phyloP scores from a whole-genome alignment of 2,329 filamentous ascomycete genomes.

The Ambrosiella cleistominuta region DNA sequence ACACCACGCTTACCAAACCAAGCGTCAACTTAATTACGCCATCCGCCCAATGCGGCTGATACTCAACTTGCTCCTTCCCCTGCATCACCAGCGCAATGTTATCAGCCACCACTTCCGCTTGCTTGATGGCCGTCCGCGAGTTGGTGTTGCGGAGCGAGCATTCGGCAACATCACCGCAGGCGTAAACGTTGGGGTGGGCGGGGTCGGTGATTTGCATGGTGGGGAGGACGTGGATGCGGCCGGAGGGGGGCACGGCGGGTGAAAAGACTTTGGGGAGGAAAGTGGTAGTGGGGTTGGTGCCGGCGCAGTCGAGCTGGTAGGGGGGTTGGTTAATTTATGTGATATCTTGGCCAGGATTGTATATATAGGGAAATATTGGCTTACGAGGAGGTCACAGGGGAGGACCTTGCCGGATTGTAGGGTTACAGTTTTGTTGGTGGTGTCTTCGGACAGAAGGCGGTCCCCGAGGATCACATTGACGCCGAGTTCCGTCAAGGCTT shows the following conservation, averaged over 20 bases:
- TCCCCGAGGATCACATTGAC: constrained; percentile 35
- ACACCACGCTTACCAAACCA: constrained; percentile 26
- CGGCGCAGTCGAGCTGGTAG: constrained; percentile 38
- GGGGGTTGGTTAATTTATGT: constrained; percentile 7
- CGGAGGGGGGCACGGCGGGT: constrained; percentile 28
- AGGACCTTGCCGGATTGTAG: constrained; percentile 28
- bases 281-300: constrained; percentile 38
- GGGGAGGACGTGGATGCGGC: constrained; percentile 34
- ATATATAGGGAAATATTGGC: constrained; percentile 13
- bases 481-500: constrained; percentile 28
- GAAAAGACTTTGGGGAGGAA: constrained; percentile 26
- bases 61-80: constrained; percentile 23
- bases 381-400: constrained; percentile 33
- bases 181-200: constrained; percentile 35
- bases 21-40: constrained; percentile 36
- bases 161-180: constrained; percentile 46
- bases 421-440: constrained; percentile 23
- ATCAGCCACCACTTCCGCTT: constrained; percentile 33
- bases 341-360: not conserved
- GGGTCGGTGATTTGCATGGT: constrained; percentile 39
- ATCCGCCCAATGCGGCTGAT: constrained; percentile 29
- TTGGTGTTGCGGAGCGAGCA: constrained; percentile 31
- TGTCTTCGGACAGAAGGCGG: constrained; percentile 24
- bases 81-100: constrained; percentile 35
- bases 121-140: constrained; percentile 34